Evolutionary conservation across 2,329 filamentous ascomycete genomes (phyloP).

Genomic region (Lasiodiplodia theobromae): DNA sequence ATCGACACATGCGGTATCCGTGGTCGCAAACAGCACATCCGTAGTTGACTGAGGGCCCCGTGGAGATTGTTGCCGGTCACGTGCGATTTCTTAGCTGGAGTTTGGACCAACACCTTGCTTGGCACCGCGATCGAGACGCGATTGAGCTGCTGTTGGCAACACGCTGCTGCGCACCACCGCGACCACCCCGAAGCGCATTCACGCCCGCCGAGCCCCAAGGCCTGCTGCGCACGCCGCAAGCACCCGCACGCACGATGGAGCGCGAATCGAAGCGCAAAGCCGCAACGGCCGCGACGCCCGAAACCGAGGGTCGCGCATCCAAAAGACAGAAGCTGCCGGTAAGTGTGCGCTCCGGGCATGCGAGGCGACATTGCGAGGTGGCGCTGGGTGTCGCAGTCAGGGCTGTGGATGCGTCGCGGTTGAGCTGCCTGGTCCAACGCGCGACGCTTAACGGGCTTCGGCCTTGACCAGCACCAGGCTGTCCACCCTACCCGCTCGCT

Average conservation of each 20-base stretch:
- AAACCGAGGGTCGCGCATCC: conserved; percentile 60
- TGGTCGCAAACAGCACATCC: not conserved
- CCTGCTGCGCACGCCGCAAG: conserved; percentile 6
- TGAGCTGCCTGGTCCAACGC: conserved; percentile 29
- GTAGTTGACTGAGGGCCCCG: not conserved
- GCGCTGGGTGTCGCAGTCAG: conserved; percentile 26
- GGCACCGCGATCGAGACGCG: conserved; percentile 29
- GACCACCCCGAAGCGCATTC: conserved; percentile 27
- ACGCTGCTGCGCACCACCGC: conserved; percentile 30
- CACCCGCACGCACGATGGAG: conserved; percentile 44
- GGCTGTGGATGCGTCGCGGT: conserved; percentile 32
- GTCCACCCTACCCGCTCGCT: conserved; percentile 39
- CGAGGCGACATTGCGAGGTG: conserved; percentile 15
- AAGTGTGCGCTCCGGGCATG: conserved; percentile 46
- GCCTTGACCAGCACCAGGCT: conserved; percentile 31
- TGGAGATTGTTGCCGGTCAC: conserved; percentile 5
- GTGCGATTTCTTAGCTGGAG: not conserved
- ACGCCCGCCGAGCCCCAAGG: conserved; percentile 8
- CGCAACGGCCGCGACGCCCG: conserved; percentile 55
- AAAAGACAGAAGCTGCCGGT: conserved; percentile 68
- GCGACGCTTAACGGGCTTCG: conserved; percentile 31
- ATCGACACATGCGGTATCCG: conserved; percentile 24
- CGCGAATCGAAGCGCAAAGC: conserved; percentile 64
- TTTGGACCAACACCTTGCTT: conserved; percentile 25
- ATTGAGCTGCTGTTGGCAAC: conserved; percentile 29